Evolutionary conservation across 495 filamentous ascomycete species (phyloP).

Genomic region (Evansstolkia leycettana): DNA sequence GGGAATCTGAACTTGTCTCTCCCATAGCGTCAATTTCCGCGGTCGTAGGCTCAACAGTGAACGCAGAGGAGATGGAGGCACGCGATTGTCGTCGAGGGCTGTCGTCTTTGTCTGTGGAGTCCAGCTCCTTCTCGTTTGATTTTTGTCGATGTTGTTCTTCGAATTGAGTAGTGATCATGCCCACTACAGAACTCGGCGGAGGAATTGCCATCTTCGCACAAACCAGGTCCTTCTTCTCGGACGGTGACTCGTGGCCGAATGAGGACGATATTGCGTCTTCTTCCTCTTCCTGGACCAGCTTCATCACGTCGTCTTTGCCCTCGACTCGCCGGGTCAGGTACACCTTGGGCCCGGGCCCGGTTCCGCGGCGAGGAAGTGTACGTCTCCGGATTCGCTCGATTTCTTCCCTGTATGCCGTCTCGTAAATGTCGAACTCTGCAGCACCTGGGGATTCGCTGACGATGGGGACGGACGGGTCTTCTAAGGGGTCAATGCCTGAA

Average conservation of each 20-base stretch:
- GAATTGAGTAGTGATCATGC: constrained; percentile 11
- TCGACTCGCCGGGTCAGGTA: constrained; percentile 53
- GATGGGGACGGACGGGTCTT: constrained; percentile 17
- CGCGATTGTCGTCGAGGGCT: no score
- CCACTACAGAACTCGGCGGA: constrained; percentile 7
- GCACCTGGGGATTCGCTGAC: constrained; percentile 75
- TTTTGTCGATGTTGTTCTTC: no score
- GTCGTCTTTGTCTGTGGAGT: background rate
- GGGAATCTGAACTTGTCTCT: no score
- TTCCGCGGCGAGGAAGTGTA: constrained; percentile 18
- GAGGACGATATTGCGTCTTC: background rate
- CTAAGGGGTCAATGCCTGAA: constrained; percentile 3
- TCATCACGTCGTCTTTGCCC: constrained; percentile 31
- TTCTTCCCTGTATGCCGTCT: constrained; percentile 72
- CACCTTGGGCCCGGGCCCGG: constrained; percentile 29
- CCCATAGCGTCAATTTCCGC: no score
- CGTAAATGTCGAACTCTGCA: constrained; percentile 76
- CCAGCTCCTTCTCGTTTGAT: background rate
- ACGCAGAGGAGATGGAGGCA: no score
- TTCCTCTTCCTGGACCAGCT: constrained; percentile 20
- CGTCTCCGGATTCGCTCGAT: constrained; percentile 53
- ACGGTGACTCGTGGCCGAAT: background rate
- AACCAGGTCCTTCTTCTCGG: background rate
- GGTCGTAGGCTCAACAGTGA: no score
- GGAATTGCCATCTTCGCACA: constrained; percentile 10